Evolutionary conservation across 306 rosid genomes (phyloP).

Genomic region (Calophaca sinica): DNA sequence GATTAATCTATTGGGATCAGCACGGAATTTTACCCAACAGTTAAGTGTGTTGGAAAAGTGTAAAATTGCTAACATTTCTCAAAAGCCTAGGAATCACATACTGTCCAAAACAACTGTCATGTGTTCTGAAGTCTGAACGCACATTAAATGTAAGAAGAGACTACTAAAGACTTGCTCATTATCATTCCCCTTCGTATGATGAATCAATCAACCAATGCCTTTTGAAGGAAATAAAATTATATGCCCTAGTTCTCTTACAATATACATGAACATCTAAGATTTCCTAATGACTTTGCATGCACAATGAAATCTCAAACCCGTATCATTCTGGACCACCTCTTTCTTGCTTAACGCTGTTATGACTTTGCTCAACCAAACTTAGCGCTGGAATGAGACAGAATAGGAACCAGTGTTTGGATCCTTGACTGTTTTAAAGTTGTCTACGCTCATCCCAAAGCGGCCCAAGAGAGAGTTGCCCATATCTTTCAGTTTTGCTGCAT

Average conservation of each 20-base stretch:
- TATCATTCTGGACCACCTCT: conserved; percentile 1
- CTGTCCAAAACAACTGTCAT: background rate
- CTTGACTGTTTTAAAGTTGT: conserved; percentile 89
- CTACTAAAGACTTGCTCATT: conserved; percentile 7
- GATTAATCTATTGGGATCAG: no score
- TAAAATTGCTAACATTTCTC: background rate
- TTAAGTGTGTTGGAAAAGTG: no score
- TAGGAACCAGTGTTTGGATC: conserved; percentile 96
- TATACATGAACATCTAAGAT: conserved; percentile 25
- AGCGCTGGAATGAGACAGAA: conserved; percentile 78
- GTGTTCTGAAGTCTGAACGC: no score
- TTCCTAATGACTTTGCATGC: conserved; percentile 9
- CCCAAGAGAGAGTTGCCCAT: conserved; percentile 95
- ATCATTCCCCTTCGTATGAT: conserved; percentile 29
- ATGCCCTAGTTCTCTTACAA: conserved; percentile 5
- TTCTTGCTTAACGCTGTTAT: conserved; percentile 33
- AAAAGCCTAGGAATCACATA: background rate
- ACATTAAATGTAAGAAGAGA: background rate
- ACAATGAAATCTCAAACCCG: conserved; percentile 29
- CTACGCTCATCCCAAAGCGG: conserved; percentile 92
- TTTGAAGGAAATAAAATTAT: conserved; percentile 18
- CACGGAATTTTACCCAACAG: no score
- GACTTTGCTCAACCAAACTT: conserved; percentile 39
- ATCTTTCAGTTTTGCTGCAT: conserved; percentile 83
- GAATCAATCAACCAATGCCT: conserved; percentile 36